A percentile compares a stretch with the other conserved stretches of the same genome.
Conservation (phyloP, 345 rosid species). For the Brassica incana region DNA sequence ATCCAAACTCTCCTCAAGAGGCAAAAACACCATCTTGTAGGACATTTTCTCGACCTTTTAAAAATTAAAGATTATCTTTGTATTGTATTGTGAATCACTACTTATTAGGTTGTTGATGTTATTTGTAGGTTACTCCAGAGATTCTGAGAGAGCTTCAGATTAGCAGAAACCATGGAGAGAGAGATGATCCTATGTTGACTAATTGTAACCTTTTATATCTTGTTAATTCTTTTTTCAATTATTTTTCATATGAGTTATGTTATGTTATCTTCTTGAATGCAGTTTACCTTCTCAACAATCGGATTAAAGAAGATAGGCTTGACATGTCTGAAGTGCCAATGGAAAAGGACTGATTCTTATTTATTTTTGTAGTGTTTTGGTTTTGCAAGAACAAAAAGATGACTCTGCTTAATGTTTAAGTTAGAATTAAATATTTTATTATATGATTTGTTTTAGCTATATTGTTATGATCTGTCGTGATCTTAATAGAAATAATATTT, state of each 20-base stretch:
- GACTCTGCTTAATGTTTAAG: neutral
- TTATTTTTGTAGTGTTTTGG: neutral
- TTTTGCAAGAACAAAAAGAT: neutral
- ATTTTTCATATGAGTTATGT: neutral
- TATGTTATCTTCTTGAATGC: slow-evolving; percentile 55
- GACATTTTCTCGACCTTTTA: slow-evolving; percentile 11
- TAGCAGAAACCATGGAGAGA: slow-evolving; percentile 78
- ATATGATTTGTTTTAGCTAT: neutral
- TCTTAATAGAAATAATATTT: too few species aligned
- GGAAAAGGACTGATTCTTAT: slow-evolving; percentile 70
- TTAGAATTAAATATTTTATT: neutral
- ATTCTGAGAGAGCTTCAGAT: slow-evolving; percentile 70
- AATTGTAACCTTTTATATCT: slow-evolving; percentile 65
- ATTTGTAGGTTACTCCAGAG: slow-evolving; percentile 75
- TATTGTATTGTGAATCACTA: neutral
- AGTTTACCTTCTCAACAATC: slow-evolving; percentile 64
- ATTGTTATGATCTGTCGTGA: too few species aligned
- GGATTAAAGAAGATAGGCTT: slow-evolving; percentile 81
- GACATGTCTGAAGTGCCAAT: slow-evolving; percentile 95
- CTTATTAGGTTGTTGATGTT: neutral
- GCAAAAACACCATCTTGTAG: slow-evolving; percentile 80
- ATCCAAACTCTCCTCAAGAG: slow-evolving; percentile 60
- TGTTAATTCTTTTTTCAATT: neutral
- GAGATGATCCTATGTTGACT: slow-evolving; percentile 67
- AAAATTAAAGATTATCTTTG: neutral